These are phyloP conservation scores for Adiantum capillusveneris DNA, from an alignment of 75 land plant species.

Conservation along the genomic window DNA sequence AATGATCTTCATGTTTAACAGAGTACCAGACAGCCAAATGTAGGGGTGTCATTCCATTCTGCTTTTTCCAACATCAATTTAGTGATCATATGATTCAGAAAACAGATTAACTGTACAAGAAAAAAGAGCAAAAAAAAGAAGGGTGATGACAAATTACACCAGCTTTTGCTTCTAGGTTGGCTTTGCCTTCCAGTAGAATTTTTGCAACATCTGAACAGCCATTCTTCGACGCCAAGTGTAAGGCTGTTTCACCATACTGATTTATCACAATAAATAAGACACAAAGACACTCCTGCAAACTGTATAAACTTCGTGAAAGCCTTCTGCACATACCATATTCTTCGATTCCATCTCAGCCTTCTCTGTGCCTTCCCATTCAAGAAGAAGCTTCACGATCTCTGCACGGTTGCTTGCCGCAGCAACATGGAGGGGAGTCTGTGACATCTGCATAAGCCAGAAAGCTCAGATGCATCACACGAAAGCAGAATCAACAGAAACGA, in stretches of 20 bases:
- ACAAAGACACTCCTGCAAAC: too few species aligned
- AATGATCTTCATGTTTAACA: slow-evolving; percentile 39
- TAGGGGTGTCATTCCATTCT: slow-evolving; percentile 97
- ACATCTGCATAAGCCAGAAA: slow-evolving; percentile 42
- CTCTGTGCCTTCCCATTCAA: slow-evolving; percentile 67
- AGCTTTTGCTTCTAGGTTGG: slow-evolving; percentile 75
- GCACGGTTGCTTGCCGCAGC: slow-evolving; percentile 66
- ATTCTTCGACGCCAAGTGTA: slow-evolving; percentile 93
- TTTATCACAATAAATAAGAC: too few species aligned
- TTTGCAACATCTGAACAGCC: slow-evolving; percentile 55
- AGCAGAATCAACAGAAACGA: neutral
- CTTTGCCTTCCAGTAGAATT: slow-evolving; percentile 66
- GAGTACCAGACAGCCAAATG: slow-evolving; percentile 89
- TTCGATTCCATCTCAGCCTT: slow-evolving; percentile 67
- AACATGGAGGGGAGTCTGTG: slow-evolving; percentile 79
- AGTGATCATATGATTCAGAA: too few species aligned
- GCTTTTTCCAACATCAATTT: too few species aligned
- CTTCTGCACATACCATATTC: slow-evolving; percentile 66
- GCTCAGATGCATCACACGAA: too few species aligned
- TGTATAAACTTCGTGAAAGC: too few species aligned
- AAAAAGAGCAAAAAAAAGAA: too few species aligned
- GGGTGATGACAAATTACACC: slow-evolving; percentile 37
- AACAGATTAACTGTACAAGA: too few species aligned
- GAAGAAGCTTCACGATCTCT: slow-evolving; percentile 55
- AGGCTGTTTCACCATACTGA: slow-evolving; percentile 93